phyloP scores from a whole-genome alignment of 192 early-diverging fungal genomes.

The Gonapodya sp. region DNA sequence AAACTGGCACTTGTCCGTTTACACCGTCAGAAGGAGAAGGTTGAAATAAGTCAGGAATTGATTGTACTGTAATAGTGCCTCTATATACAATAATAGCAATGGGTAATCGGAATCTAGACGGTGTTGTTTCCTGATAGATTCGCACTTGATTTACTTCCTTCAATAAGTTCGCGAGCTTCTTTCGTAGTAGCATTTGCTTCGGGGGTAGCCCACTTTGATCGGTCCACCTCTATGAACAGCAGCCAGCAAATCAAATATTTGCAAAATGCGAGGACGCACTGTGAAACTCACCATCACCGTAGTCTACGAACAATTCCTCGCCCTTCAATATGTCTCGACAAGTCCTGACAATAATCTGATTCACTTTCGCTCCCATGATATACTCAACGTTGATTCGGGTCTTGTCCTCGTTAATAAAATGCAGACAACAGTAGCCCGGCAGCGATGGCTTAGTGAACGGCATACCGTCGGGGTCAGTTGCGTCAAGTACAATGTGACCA shows the following conservation, averaged over 20 bases:
- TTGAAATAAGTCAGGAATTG: no score
- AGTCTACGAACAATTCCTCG: constrained; percentile 80
- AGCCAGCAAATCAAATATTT: background rate
- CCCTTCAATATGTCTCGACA: constrained; percentile 55
- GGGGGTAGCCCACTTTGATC: background rate
- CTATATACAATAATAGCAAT: background rate
- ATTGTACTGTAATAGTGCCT: background rate
- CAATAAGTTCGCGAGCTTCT: background rate
- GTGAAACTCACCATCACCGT: constrained; percentile 35
- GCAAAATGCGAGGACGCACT: background rate
- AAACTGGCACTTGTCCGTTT: no score
- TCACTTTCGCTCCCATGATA: constrained; percentile 66
- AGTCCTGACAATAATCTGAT: constrained; percentile 79
- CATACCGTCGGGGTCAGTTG: constrained; percentile 68
- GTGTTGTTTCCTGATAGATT: no score
- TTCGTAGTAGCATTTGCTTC: background rate
- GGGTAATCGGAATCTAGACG: no score
- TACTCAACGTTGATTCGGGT: constrained; percentile 59
- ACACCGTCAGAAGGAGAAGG: no score
- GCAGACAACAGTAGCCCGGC: constrained; percentile 71
- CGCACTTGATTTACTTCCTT: no score
- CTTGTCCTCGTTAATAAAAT: constrained; percentile 80
- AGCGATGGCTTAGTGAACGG: constrained; percentile 56
- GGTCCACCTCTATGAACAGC: background rate
- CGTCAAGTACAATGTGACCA: constrained; percentile 80